Conservation (phyloP, 441 rosid species). For the Syzygium syzygioides region DNA sequence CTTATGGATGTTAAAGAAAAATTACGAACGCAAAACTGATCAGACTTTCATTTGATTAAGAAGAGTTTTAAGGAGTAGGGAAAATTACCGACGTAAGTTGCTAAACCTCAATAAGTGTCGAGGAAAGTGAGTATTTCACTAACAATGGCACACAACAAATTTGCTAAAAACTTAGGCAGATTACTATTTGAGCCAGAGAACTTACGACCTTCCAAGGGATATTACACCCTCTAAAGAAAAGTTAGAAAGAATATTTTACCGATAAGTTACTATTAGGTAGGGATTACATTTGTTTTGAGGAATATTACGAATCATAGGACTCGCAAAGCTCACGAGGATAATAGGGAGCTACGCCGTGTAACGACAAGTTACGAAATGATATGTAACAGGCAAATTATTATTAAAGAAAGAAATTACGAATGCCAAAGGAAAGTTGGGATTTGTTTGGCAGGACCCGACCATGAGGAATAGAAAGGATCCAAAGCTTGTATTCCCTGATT, state of each 20-base stretch:
- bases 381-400: not conserved
- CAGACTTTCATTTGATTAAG: not conserved
- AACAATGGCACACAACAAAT: not conserved
- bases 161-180: not conserved
- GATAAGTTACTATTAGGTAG: not conserved
- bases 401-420: not conserved
- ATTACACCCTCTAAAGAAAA: not conserved
- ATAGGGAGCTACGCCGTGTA: not conserved
- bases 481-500: not conserved
- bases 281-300: not conserved
- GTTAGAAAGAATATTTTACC: not conserved
- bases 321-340: not conserved
- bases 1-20: not conserved
- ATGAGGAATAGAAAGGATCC: not conserved
- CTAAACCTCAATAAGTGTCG: not conserved
- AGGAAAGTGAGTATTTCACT: not conserved
- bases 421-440: not conserved
- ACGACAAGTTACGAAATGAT: not conserved
- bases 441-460: not conserved
- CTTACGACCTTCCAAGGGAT: not conserved
- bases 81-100: not conserved
- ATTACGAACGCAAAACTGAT: fast-evolving
- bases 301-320: not conserved
- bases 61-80: not conserved
- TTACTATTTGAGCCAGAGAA: not conserved